These are phyloP conservation scores for Apiotrichum montevideense DNA, from an alignment of 1,284 basidiomycete genomes.

Conservation along the genomic window DNA sequence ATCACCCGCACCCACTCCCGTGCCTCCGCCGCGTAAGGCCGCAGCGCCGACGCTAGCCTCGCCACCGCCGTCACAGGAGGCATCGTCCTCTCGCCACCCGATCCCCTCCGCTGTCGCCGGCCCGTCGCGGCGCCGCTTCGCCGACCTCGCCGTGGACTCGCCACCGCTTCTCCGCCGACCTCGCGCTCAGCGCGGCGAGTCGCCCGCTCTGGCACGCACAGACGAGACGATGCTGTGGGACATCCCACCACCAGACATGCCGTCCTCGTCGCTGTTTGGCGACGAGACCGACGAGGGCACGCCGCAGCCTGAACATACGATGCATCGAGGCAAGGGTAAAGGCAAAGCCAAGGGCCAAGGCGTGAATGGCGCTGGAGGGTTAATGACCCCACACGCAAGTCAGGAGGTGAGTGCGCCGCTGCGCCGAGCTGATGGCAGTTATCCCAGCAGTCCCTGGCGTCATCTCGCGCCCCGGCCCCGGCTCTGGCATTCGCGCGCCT, in stretches of 20 bases:
- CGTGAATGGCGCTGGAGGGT: conserved; percentile 13
- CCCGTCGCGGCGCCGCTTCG: not conserved
- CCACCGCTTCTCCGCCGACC: too few relatives aligned
- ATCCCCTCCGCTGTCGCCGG: not conserved
- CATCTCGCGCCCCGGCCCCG: too few relatives aligned
- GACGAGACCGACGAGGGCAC: conserved; percentile 6
- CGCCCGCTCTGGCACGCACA: not conserved
- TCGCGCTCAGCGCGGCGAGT: not conserved
- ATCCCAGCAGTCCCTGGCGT: too few relatives aligned
- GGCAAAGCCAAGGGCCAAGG: not conserved
- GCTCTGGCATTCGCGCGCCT: too few relatives aligned
- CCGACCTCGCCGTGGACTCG: too few relatives aligned
- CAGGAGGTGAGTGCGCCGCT: conserved; percentile 21
- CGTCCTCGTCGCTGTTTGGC: conserved; percentile 5
- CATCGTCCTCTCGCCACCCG: not conserved
- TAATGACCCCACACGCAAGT: conserved; percentile 34
- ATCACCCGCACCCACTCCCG: too few relatives aligned
- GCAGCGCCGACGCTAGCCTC: too few relatives aligned
- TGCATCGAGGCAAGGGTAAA: not conserved
- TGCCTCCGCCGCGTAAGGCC: too few relatives aligned
- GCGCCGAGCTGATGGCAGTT: too few relatives aligned
- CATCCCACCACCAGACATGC: conserved; percentile 11
- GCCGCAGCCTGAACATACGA: not conserved
- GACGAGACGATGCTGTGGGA: conserved; percentile 13
- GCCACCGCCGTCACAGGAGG: too few relatives aligned